phyloP scores from a whole-genome alignment of 768 basidiomycete species.

The Auricularia sp. region DNA sequence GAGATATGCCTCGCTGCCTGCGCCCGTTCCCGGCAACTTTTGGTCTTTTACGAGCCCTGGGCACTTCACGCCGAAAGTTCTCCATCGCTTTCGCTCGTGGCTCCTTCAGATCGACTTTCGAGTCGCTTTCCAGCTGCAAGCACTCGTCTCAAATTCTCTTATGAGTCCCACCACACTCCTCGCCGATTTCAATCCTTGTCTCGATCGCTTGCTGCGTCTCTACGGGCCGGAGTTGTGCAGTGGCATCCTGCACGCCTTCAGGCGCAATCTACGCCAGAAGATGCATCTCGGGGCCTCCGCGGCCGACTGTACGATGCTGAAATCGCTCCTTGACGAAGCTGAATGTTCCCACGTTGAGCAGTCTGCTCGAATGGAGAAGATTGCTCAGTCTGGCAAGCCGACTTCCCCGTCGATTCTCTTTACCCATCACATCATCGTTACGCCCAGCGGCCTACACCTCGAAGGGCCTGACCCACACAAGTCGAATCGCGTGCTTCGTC shows the following conservation, averaged over 20 bases:
- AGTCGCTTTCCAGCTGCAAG: slow-evolving; percentile 70
- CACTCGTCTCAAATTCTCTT: slow-evolving; percentile 50
- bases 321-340: not conserved
- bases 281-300: not conserved
- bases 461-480: slow-evolving; percentile 71
- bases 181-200: slow-evolving; percentile 30
- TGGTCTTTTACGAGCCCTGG: slow-evolving; percentile 11
- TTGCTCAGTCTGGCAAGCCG: not conserved
- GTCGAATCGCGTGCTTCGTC: slow-evolving; percentile 72
- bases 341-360: not conserved
- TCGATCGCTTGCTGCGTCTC: slow-evolving; percentile 31
- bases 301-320: not conserved
- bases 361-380: not conserved
- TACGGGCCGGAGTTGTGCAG: slow-evolving; percentile 28
- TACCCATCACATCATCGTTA: slow-evolving; percentile 70
- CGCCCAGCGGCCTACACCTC: slow-evolving; percentile 61
- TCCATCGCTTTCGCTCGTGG: slow-evolving; percentile 37
- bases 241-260: slow-evolving; percentile 42
- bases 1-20: slow-evolving; percentile 41
- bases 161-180: slow-evolving; percentile 52
- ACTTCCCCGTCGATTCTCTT: slow-evolving; percentile 35
- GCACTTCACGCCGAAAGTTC: slow-evolving; percentile 42
- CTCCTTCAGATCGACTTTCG: slow-evolving; percentile 46
- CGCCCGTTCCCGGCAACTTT: slow-evolving; percentile 25
- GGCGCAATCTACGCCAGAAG: not conserved